A percentile compares a stretch with the other conserved stretches of the same genome.
These are phyloP conservation scores for Candida nitratophila DNA, from an alignment of 805 yeast species.

Conservation along the genomic window DNA sequence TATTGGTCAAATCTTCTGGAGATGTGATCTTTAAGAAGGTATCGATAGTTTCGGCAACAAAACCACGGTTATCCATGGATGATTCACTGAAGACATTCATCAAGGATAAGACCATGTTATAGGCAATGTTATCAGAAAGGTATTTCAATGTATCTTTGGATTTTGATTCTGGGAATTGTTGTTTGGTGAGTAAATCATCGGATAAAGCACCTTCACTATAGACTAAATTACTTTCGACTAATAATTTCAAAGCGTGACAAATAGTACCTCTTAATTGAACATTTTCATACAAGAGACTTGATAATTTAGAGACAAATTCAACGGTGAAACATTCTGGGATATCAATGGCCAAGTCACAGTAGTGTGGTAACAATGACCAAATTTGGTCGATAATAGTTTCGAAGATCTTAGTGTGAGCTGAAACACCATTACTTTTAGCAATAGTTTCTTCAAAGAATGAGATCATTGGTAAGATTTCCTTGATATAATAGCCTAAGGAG, in stretches of 20 bases:
- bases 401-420: constrained; percentile 70
- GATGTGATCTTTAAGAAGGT: constrained; percentile 67
- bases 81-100: constrained; percentile 94
- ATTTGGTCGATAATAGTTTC: constrained; percentile 84
- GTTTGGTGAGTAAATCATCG: constrained; percentile 51
- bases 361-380: constrained; percentile 87
- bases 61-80: constrained; percentile 74
- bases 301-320: constrained; percentile 67
- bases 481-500: constrained; percentile 53
- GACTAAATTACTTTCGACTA: constrained; percentile 70
- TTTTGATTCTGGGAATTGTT: constrained; percentile 49
- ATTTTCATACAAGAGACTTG: constrained; percentile 67
- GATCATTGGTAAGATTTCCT: constrained; percentile 59
- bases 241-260: constrained; percentile 70
- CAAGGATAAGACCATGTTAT: constrained; percentile 76
- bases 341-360: constrained; percentile 82
- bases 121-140: constrained; percentile 50
- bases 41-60: constrained; percentile 80
- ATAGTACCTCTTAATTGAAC: constrained; percentile 73
- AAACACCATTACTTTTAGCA: constrained; percentile 34
- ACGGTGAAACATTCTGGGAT: constrained; percentile 57
- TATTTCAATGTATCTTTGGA: constrained; percentile 55
- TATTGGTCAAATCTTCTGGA: constrained; percentile 56
- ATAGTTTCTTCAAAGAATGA: constrained; percentile 46
- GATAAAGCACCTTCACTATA: constrained; percentile 56